These are phyloP conservation scores for Mortierella alpina DNA, from an alignment of 192 early-diverging fungal species.

Conservation along the genomic window DNA sequence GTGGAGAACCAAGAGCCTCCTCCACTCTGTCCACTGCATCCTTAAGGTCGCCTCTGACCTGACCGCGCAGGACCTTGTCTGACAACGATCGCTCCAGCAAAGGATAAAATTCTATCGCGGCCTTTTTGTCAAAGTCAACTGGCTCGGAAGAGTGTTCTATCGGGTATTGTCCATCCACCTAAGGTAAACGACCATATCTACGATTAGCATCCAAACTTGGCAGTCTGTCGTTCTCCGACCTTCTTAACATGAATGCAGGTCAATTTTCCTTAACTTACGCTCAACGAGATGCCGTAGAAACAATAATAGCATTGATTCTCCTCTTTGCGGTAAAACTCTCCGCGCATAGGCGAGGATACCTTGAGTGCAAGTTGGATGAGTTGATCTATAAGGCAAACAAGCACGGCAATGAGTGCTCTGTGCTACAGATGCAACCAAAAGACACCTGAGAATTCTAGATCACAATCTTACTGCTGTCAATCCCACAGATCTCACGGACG, in stretches of 20 bases:
- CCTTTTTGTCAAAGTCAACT: constrained; percentile 61
- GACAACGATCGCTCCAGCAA: constrained; percentile 58
- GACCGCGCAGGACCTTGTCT: constrained; percentile 49
- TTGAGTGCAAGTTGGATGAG: constrained; percentile 59
- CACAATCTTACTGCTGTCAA: constrained; percentile 36
- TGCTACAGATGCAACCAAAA: background rate
- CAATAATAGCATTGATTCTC: constrained; percentile 78
- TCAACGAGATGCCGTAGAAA: constrained; percentile 67
- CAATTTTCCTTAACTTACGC: constrained; percentile 50
- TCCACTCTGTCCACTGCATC: constrained; percentile 69
- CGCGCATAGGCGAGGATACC: constrained; percentile 50
- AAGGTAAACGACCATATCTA: background rate
- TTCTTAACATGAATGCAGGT: background rate
- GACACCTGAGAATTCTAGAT: background rate
- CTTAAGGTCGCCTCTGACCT: constrained; percentile 68
- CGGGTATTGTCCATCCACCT: constrained; percentile 60
- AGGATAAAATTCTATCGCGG: constrained; percentile 65
- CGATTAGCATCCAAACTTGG: background rate
- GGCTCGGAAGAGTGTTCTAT: constrained; percentile 65
- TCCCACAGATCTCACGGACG: constrained; percentile 67
- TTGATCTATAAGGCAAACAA: constrained; percentile 43
- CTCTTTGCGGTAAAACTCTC: constrained; percentile 55
- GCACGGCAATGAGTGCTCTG: background rate
- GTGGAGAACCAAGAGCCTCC: constrained; percentile 62
- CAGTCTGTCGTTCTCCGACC: background rate